These are phyloP conservation scores for Umbelopsis vinacea DNA, from an alignment of 192 early-diverging fungal species.

Conservation along the genomic window DNA sequence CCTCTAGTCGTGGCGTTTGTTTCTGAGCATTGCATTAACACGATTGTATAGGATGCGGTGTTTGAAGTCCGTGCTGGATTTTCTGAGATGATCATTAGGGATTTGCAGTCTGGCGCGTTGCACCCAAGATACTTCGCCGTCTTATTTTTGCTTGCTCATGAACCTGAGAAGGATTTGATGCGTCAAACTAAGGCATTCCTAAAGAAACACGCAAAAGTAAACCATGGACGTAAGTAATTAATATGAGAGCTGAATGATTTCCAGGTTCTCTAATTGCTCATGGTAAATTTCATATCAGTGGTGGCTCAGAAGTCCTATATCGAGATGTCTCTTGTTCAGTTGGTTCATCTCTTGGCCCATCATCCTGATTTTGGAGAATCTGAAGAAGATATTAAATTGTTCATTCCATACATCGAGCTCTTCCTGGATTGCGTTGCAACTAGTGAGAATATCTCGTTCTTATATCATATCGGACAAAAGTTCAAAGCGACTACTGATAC, in stretches of 20 bases:
- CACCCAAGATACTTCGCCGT: conserved; percentile 72
- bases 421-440: conserved; percentile 79
- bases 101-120: conserved; percentile 61
- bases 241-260: too few relatives aligned
- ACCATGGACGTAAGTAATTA: conserved; percentile 18
- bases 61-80: conserved; percentile 81
- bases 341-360: conserved; percentile 80
- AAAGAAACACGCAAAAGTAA: conserved; percentile 40
- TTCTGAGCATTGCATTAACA: background rate
- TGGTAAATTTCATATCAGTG: background rate
- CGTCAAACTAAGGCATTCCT: conserved; percentile 61
- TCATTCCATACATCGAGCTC: conserved; percentile 83
- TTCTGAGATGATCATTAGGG: conserved; percentile 71
- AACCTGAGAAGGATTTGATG: conserved; percentile 77
- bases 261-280: background rate
- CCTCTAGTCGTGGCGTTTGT: background rate
- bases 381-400: conserved; percentile 50
- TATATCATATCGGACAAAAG: conserved; percentile 75
- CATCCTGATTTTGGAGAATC: conserved; percentile 79
- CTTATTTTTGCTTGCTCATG: conserved; percentile 83
- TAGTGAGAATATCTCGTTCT: conserved; percentile 80
- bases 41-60: conserved; percentile 65
- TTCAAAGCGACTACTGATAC: conserved; percentile 79
- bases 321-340: conserved; percentile 61
- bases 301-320: conserved; percentile 41